These are phyloP conservation scores for Prillingera fragicola DNA, from an alignment of 1,284 basidiomycete genomes.

Conservation along the genomic window DNA sequence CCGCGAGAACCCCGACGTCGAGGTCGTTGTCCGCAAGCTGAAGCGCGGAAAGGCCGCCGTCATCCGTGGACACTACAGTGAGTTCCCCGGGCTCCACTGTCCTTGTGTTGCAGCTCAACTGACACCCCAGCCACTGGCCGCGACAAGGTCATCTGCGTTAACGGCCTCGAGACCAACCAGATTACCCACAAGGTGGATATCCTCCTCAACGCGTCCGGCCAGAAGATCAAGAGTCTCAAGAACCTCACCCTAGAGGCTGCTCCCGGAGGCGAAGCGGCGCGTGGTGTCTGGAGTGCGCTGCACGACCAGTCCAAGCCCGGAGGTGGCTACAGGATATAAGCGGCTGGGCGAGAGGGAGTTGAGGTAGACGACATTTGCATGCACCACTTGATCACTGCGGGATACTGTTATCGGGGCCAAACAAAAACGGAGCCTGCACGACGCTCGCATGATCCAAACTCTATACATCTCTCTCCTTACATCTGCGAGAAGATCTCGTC, in stretches of 20 bases:
- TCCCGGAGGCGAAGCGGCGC: slow-evolving; percentile 41
- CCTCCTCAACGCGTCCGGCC: slow-evolving; percentile 44
- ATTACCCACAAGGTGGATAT: slow-evolving; percentile 47
- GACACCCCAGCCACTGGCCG: slow-evolving; percentile 46
- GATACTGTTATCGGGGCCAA: too few relatives aligned
- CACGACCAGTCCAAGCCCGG: slow-evolving; percentile 36
- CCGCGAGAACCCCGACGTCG: slow-evolving; percentile 45
- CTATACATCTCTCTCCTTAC: too few relatives aligned
- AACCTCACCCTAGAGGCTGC: slow-evolving; percentile 44
- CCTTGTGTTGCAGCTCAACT: not conserved
- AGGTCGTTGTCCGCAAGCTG: slow-evolving; percentile 45
- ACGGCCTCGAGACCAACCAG: slow-evolving; percentile 42
- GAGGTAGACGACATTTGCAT: not conserved
- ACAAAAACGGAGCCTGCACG: too few relatives aligned
- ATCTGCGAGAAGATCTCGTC: too few relatives aligned
- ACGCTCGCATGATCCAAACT: too few relatives aligned
- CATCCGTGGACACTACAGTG: slow-evolving; percentile 49
- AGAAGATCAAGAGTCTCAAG: slow-evolving; percentile 46
- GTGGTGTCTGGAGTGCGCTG: slow-evolving; percentile 45
- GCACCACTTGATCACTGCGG: not conserved
- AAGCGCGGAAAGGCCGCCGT: slow-evolving; percentile 46
- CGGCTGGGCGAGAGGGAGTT: too few relatives aligned
- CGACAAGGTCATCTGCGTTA: slow-evolving; percentile 52
- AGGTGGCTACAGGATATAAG: slow-evolving; percentile 44
- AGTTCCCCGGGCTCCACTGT: slow-evolving; percentile 19